Conservation (phyloP, 2,329 filamentous ascomycete species). For the Microsporum audouinii region DNA sequence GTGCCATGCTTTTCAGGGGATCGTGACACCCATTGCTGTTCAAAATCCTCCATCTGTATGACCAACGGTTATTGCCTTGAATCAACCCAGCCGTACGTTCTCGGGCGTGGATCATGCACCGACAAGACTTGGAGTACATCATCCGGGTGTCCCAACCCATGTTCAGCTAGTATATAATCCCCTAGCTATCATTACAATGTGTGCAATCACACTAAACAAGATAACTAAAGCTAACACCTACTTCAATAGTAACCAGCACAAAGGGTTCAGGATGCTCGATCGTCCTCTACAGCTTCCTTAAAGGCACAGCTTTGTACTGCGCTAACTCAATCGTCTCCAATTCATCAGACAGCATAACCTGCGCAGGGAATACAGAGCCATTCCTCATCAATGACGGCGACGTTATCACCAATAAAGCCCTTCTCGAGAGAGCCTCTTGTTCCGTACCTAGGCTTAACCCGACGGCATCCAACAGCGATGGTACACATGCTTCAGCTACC, state of each 20-base stretch:
- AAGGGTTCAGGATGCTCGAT: constrained; percentile 16
- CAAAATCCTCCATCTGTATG: constrained; percentile 18
- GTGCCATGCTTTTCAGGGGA: constrained; percentile 20
- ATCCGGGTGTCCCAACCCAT: constrained; percentile 17
- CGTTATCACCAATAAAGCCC: constrained; percentile 16
- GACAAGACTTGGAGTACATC: constrained; percentile 20
- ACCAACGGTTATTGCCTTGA: constrained; percentile 23
- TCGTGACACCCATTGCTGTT: constrained; percentile 20
- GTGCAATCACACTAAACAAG: neutral
- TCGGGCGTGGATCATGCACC: constrained; percentile 23
- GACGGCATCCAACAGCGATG: neutral
- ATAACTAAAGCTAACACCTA: neutral
- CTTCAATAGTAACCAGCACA: neutral
- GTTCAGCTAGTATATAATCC: constrained; percentile 6
- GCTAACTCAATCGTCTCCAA: constrained; percentile 14
- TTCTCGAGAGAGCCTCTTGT: constrained; percentile 15
- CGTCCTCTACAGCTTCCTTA: constrained; percentile 12
- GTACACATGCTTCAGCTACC: neutral
- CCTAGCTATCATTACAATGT: neutral
- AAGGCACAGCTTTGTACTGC: constrained; percentile 19
- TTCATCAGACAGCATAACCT: constrained; percentile 9
- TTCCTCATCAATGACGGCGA: constrained; percentile 19
- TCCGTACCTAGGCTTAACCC: constrained; percentile 1
- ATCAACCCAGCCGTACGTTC: constrained; percentile 17
- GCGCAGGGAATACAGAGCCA: constrained; percentile 16